Base-by-base conservation (phyloP, 2,329 filamentous ascomycete species). In the Ophiobolus disseminans region DNA sequence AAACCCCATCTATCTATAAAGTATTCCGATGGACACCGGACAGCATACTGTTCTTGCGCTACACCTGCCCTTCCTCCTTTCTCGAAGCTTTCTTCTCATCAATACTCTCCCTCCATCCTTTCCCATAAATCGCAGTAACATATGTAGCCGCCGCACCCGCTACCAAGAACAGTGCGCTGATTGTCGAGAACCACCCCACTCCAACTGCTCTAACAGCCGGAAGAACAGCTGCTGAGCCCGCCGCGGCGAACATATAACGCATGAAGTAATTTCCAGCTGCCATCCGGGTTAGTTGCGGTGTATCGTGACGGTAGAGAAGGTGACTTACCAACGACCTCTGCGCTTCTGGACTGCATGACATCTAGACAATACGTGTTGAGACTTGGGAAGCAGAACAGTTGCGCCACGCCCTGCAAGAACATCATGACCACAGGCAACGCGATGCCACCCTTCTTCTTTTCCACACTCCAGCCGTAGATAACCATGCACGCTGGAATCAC, bases 361-460 rank as follows among this genome's bases (percentile, higher is more conserved):
- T 94, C 89, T 31, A 94, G 73, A 67, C 89, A 92, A 73, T 94
- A 92, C 0, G 88, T 89, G 68, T 92, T 91, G 53, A 92, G 69
- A 38, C 82, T 84, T 0, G 88, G 88, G 63, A 91, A 91, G 60
- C 86, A 89, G 64, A 90, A 89, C 5, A 91, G 75, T 69, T 91
- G 87, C 0, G 84, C 86, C 0, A 91, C 79, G 1, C 88, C 89
- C 63, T 91, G 88, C 2, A 88, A 50, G 65, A 91, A 91, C 78
- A 92, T 86, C 60, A 84, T 83, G 6, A 91, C 78, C 2, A 91
- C 86, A 0, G 88, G 88, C 4, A 88, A 65, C 0, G 82, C 75
- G 2, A 86, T 75, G 0, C 82, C 83, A 2, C 83, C 82, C 1
- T 80, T 76, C 7, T 70, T 65, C 53, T 81, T 79, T 48, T 85